These are phyloP conservation scores for Aegilops sharonensis DNA, from an alignment of 176 grass and related monocot species.

Conservation along the genomic window DNA sequence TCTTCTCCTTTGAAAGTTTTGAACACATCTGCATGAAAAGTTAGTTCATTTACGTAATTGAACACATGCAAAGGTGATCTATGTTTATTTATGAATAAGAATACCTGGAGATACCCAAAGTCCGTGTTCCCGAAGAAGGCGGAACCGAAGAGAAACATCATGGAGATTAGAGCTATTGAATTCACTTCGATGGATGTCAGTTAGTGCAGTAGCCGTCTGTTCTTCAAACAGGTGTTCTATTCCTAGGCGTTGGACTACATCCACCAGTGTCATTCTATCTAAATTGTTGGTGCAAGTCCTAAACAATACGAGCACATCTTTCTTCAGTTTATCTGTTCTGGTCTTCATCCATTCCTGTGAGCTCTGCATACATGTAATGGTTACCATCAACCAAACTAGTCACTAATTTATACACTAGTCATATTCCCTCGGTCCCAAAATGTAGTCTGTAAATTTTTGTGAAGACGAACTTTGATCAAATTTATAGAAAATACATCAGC, in stretches of 20 bases:
- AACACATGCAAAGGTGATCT: too few species aligned
- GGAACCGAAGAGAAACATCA: background rate
- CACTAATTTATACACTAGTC: background rate
- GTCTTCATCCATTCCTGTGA: background rate
- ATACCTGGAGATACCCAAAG: slow-evolving; percentile 18
- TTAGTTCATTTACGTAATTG: too few species aligned
- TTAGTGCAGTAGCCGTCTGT: background rate
- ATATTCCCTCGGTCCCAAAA: too few species aligned
- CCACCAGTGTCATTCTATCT: background rate
- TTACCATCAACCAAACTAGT: too few species aligned
- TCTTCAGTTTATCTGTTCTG: background rate
- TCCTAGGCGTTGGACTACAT: background rate
- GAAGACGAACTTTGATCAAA: too few species aligned
- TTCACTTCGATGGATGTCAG: background rate
- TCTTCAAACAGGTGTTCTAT: background rate
- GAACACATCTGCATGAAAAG: slow-evolving; percentile 3
- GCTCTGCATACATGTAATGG: background rate
- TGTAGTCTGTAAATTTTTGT: too few species aligned
- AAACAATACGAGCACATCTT: background rate
- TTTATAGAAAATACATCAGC: too few species aligned
- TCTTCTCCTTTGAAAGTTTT: background rate
- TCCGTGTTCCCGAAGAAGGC: background rate
- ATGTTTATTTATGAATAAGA: background rate
- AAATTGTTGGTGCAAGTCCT: background rate
- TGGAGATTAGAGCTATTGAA: background rate